Percentiles rank a stretch among this genome's conserved stretches.
phyloP scores from a whole-genome alignment of 2,329 filamentous ascomycete genomes.

The Thyridium curvatum region DNA sequence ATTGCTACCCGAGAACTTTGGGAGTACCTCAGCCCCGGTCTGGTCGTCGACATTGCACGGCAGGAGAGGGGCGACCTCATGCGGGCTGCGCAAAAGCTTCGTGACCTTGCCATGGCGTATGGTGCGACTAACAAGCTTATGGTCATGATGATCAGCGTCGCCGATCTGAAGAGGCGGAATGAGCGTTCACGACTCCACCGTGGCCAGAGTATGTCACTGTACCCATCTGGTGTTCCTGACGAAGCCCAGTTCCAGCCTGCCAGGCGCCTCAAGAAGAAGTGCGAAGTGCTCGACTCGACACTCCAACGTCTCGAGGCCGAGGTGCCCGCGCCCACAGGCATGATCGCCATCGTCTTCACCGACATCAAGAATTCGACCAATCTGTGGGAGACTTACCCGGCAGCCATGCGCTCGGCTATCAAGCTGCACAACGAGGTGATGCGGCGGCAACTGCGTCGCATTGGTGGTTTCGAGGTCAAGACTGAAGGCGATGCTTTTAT shows the following conservation, averaged over 20 bases:
- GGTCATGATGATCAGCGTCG: conserved; percentile 97
- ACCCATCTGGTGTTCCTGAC: conserved; percentile 66
- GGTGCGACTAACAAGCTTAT: conserved; percentile 93
- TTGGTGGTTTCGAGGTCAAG: conserved; percentile 98
- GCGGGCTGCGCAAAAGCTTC: conserved; percentile 88
- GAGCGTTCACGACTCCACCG: conserved; percentile 68
- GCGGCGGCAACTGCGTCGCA: conserved; percentile 84
- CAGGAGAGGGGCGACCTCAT: conserved; percentile 86
- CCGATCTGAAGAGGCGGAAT: conserved; percentile 76
- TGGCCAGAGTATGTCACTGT: conserved; percentile 80
- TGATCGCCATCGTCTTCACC: conserved; percentile 91
- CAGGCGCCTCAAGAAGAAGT: conserved; percentile 58
- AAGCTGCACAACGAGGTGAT: conserved; percentile 97
- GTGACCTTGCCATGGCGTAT: conserved; percentile 92
- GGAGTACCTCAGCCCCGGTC: conserved; percentile 85
- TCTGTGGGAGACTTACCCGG: conserved; percentile 91
- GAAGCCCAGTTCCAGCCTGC: conserved; percentile 59
- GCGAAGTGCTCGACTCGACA: conserved; percentile 74
- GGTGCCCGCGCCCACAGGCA: conserved; percentile 84
- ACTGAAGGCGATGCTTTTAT: conserved; percentile 99
- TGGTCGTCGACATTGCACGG: conserved; percentile 86
- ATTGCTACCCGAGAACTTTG: conserved; percentile 89
- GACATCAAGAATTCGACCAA: conserved; percentile 98
- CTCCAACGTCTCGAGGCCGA: conserved; percentile 83
- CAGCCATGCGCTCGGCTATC: conserved; percentile 94